Percentiles rank a stretch among this genome's conserved stretches.
These are phyloP conservation scores for Myotisia sp. DNA, from an alignment of 2,329 filamentous ascomycete species.

Conservation along the genomic window DNA sequence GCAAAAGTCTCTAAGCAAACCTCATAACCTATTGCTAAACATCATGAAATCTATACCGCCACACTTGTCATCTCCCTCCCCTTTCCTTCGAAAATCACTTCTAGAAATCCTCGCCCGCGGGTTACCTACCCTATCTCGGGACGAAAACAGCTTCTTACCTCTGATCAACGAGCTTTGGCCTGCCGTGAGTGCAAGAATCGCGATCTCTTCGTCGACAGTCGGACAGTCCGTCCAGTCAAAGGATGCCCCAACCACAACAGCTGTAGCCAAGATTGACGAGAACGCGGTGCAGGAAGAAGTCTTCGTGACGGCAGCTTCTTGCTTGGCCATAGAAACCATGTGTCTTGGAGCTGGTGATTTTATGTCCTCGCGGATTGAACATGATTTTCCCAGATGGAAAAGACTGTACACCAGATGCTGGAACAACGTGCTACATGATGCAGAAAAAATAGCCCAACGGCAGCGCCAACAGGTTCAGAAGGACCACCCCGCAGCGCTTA, in stretches of 20 bases:
- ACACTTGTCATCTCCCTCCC: slow-evolving; percentile 74
- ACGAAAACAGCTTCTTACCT: slow-evolving; percentile 75
- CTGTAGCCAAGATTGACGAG: slow-evolving; percentile 21
- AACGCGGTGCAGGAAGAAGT: slow-evolving; percentile 25
- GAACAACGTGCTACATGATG: slow-evolving; percentile 24
- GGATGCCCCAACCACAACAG: slow-evolving; percentile 10
- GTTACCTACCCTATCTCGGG: slow-evolving; percentile 53
- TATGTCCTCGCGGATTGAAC: slow-evolving; percentile 58
- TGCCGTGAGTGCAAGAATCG: slow-evolving; percentile 40
- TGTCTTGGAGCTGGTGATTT: slow-evolving; percentile 68
- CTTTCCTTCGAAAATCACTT: slow-evolving; percentile 62
- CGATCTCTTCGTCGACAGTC: slow-evolving; percentile 34
- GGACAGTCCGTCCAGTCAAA: slow-evolving; percentile 40
- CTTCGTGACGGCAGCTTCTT: slow-evolving; percentile 51
- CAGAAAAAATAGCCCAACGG: slow-evolving; percentile 23
- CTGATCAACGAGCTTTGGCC: slow-evolving; percentile 87
- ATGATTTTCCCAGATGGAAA: slow-evolving; percentile 43
- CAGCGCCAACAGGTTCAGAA: slow-evolving; percentile 14
- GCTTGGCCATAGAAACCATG: slow-evolving; percentile 52
- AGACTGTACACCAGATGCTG: slow-evolving; percentile 27
- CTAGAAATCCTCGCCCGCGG: slow-evolving; percentile 63
- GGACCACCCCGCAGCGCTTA: slow-evolving; percentile 11
- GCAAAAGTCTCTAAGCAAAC: slow-evolving; percentile 55
- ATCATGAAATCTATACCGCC: slow-evolving; percentile 77
- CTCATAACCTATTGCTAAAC: slow-evolving; percentile 64